Conservation (phyloP, 2,329 filamentous ascomycete genomes). For the Fusarium luffae region DNA sequence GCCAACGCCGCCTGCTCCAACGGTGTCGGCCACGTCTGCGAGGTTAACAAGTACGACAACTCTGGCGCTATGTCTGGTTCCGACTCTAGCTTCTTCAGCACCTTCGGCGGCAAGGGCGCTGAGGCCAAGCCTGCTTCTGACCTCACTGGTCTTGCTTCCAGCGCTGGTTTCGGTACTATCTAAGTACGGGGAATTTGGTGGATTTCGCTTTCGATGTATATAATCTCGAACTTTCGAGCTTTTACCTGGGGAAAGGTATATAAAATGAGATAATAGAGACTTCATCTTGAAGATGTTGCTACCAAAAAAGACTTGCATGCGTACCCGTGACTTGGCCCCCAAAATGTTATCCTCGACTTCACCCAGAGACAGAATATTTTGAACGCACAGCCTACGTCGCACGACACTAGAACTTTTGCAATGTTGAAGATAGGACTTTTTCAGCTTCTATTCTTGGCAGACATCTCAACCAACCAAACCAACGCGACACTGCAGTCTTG, state of each 20-base stretch:
- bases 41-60: constrained; percentile 60
- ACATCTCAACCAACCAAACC: neutral
- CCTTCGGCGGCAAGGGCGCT: constrained; percentile 65
- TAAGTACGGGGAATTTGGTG: constrained; percentile 35
- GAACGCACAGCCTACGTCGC: neutral
- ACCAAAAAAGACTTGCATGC: neutral
- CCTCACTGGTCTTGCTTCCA: constrained; percentile 51
- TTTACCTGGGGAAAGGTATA: neutral
- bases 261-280: constrained; percentile 11
- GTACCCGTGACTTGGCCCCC: neutral
- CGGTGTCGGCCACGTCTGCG: constrained; percentile 61
- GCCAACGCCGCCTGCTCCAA: constrained; percentile 56
- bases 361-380: neutral
- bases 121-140: constrained; percentile 51
- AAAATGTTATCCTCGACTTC: no score
- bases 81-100: constrained; percentile 60
- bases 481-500: no score
- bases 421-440: neutral
- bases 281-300: neutral
- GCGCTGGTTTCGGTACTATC: constrained; percentile 60
- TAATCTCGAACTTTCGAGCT: constrained; percentile 1
- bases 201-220: constrained; percentile 9
- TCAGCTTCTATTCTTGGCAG: neutral
- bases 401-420: neutral
- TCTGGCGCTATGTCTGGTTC: constrained; percentile 53